Evolutionary conservation across 345 rosid species (phyloP), one percentile per base, ranked within the genome.

Genomic region (Linum trigynum): DNA sequence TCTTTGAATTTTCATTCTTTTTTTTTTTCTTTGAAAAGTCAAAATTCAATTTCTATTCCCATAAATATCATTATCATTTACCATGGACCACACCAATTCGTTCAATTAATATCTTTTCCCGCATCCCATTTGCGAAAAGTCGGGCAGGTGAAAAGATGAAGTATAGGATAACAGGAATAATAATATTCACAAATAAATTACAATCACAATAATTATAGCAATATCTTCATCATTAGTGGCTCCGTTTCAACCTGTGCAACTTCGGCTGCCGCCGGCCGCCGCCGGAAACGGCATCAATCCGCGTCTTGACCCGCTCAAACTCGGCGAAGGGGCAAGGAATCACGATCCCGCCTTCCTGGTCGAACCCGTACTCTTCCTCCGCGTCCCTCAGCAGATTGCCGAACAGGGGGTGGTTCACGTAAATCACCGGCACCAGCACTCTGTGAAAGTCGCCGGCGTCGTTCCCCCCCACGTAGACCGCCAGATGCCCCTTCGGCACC

Each of bases 381-480:
- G 96, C 87, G 53, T 83, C 89, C 75, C 69, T 82, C 61, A 94
- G 72, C 14, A 94, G 77, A 79, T 83, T 79, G 59, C 95, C 83
- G 65, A 94, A 94, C 72, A 94, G 72, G 63, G 99, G 99, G 72
- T 94, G 97, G 75, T 94, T 94, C 67, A 88, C 80, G 76, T 94
- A 86, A 65, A 94, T 82, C 50, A 94, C 86, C 2, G 99, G 99
- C 40, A 94, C 86, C 73, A 88, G 59, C 68, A 90, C 95, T 65
- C 97, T 65, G 55, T 80, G 85, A 73, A 74, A 82, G 67, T 84
- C 95, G 41, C 86, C 97, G 2, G 81, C 84, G 65, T 84, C 95
- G 50, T 84, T 79, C 72, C 83, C 80, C 39, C 97, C 99, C 51
- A 94, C 85, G 75, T 90, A 94, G 3, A 88, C 85, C 12, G 97